These are phyloP conservation scores for Alternaria sp. DNA, from an alignment of 2,329 filamentous ascomycete species.

Conservation along the genomic window DNA sequence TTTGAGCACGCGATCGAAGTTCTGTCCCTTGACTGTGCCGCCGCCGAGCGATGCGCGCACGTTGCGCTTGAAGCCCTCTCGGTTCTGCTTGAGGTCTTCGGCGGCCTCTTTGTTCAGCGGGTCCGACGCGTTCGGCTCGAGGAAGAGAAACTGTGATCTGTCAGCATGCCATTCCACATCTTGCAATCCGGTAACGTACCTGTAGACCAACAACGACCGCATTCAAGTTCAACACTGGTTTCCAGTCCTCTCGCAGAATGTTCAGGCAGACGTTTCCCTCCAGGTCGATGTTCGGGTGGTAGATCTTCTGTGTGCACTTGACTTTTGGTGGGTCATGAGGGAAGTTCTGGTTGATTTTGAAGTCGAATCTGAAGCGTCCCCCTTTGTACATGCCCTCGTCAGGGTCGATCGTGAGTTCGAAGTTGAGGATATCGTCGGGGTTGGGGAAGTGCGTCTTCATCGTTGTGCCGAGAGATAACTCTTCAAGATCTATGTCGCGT, in stretches of 20 bases:
- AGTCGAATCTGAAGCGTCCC: conserved; percentile 86
- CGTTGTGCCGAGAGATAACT: conserved; percentile 77
- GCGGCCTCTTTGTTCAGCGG: conserved; percentile 99
- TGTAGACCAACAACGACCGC: conserved; percentile 94
- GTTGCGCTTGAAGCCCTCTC: conserved; percentile 90
- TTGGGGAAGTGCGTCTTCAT: conserved; percentile 84
- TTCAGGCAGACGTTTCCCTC: conserved; percentile 98
- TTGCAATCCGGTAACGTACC: conserved; percentile 55
- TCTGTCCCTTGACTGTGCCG: conserved; percentile 72
- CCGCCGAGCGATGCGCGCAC: conserved; percentile 85
- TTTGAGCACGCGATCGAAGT: conserved; percentile 80
- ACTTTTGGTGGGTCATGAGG: conserved; percentile 98
- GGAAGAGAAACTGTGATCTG: conserved; percentile 79
- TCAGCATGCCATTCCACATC: conserved; percentile 2
- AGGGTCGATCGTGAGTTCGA: conserved; percentile 79
- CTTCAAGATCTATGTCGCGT: conserved; percentile 70
- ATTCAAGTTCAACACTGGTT: conserved; percentile 95
- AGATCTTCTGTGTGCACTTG: conserved; percentile 96
- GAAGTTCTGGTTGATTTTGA: conserved; percentile 92
- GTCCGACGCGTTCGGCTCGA: conserved; percentile 95
- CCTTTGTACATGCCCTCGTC: conserved; percentile 90
- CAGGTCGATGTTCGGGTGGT: conserved; percentile 97
- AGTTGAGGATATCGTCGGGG: conserved; percentile 85
- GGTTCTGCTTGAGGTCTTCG: conserved; percentile 83
- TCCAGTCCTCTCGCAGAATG: conserved; percentile 98